phyloP scores from a whole-genome alignment of 1,284 basidiomycete genomes.

The Irpex rosettiformis region DNA sequence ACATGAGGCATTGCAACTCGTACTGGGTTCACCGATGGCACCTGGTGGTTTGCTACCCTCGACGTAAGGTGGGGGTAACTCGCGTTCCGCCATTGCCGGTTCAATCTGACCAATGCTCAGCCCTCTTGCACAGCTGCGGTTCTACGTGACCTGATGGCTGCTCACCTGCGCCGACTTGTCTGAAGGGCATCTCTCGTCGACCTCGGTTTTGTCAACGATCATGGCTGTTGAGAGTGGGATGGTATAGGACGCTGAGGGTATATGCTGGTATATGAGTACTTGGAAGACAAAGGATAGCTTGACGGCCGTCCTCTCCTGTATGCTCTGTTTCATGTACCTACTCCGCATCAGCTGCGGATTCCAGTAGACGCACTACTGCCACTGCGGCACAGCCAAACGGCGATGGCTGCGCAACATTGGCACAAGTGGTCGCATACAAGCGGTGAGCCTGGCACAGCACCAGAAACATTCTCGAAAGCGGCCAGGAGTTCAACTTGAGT shows the following conservation, averaged over 20 bases:
- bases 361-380: background rate
- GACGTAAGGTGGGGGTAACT: constrained; percentile 14
- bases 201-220: constrained; percentile 11
- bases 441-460: background rate
- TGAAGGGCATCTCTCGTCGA: background rate
- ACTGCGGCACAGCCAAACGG: constrained; percentile 5
- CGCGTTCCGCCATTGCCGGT: constrained; percentile 6
- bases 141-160: background rate
- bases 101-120: background rate
- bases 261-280: background rate
- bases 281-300: background rate
- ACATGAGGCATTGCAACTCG: background rate
- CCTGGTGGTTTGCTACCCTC: constrained; percentile 6
- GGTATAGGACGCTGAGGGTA: background rate
- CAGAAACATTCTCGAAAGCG: background rate
- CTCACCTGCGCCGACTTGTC: constrained; percentile 7
- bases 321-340: background rate
- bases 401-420: background rate
- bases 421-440: background rate
- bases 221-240: constrained; percentile 2
- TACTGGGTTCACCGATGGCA: background rate
- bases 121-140: background rate
- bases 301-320: background rate
- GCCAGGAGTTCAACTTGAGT: too few species aligned
- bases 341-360: background rate